Percentiles rank a stretch among this genome's conserved stretches.
phyloP scores from a whole-genome alignment of 805 yeast species.

The Candida quercuum region DNA sequence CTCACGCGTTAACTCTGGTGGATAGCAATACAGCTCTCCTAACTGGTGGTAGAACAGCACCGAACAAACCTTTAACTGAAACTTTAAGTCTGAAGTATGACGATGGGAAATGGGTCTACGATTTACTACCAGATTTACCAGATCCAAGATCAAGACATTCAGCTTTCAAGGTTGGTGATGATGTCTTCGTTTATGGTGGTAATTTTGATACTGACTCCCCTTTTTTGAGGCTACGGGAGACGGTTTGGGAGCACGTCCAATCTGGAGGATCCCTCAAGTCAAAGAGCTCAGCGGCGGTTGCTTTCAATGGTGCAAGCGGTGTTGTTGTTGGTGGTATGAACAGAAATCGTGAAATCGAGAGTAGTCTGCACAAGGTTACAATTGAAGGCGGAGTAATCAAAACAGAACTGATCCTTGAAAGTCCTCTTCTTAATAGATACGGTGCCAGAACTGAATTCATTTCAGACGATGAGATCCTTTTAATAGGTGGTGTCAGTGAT shows the following conservation, averaged over 20 bases:
- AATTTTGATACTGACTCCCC: constrained; percentile 12
- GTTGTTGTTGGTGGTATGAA: constrained; percentile 44
- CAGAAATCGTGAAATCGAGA: constrained; percentile 18
- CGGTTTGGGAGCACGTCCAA: constrained; percentile 3
- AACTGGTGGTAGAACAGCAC: constrained; percentile 67
- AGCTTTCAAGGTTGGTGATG: constrained; percentile 26
- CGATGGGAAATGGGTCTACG: constrained; percentile 34
- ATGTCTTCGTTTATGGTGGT: constrained; percentile 51
- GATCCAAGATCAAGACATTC: constrained; percentile 48
- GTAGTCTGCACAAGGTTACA: constrained; percentile 31
- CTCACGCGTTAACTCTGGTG: constrained; percentile 45
- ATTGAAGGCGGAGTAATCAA: constrained; percentile 16
- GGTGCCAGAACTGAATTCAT: constrained; percentile 39
- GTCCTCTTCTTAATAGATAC: constrained; percentile 38
- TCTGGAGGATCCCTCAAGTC: constrained; percentile 11
- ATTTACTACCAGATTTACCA: constrained; percentile 31
- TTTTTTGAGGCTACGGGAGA: constrained; percentile 18
- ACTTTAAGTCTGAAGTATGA: constrained; percentile 31
- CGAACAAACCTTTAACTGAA: constrained; percentile 41
- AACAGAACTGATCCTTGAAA: constrained; percentile 14
- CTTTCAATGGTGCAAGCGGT: constrained; percentile 30
- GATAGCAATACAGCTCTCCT: constrained; percentile 29
- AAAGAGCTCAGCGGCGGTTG: constrained; percentile 32
- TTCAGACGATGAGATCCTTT: constrained; percentile 29
- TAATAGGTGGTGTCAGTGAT: constrained; percentile 57